Evolutionary conservation across 331 rosid genomes (phyloP).

Genomic region (Quercus lobata): DNA sequence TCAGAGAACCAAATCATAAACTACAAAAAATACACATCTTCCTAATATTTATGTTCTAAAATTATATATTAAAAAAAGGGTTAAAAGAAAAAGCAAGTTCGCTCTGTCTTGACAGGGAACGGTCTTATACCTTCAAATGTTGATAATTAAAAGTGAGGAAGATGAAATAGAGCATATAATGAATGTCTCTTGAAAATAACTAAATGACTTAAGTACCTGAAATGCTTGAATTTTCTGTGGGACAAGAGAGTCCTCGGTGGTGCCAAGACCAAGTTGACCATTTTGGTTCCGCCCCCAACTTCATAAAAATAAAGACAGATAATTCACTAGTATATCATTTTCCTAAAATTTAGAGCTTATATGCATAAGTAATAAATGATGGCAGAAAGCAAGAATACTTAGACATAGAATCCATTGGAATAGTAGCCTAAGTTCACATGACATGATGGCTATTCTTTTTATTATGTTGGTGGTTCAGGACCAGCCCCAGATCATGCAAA

Average conservation of each 20-base stretch:
- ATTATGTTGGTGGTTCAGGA: too few species aligned
- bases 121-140: background rate
- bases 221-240: slow-evolving; percentile 78
- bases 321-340: background rate
- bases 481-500: too few species aligned
- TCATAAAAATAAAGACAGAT: slow-evolving; percentile 17
- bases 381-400: background rate
- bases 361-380: background rate
- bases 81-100: background rate
- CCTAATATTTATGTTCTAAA: background rate
- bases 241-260: slow-evolving; percentile 74
- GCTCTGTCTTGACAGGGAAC: background rate
- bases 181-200: slow-evolving; percentile 15
- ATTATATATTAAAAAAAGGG: background rate
- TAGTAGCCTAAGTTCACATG: background rate
- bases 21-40: background rate
- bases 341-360: background rate
- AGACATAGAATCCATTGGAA: background rate
- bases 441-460: too few species aligned
- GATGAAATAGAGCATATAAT: slow-evolving; percentile 12
- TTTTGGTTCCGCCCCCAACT: slow-evolving; percentile 99
- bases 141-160: background rate
- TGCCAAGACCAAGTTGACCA: slow-evolving; percentile 95
- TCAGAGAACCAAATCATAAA: background rate
- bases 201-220: slow-evolving; percentile 48